phyloP scores from a whole-genome alignment of 352 stramenopile genomes.

The Saprolegnia diclina region DNA sequence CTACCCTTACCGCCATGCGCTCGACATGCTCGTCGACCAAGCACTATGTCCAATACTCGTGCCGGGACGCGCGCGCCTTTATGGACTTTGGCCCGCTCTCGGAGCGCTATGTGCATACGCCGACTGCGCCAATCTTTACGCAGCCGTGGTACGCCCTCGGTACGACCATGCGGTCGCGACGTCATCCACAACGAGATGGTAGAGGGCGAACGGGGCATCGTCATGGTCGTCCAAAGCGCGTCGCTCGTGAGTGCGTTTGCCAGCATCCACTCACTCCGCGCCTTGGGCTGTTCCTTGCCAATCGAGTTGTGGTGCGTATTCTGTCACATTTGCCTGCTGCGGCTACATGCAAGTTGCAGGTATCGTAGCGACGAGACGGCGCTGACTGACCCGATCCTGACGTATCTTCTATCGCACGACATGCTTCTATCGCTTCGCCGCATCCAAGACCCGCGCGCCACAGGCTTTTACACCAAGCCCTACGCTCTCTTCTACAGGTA shows the following conservation, averaged over 20 bases:
- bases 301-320: conserved; percentile 47
- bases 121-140: conserved; percentile 28
- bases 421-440: conserved; percentile 44
- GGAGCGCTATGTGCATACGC: conserved; percentile 34
- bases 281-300: conserved; percentile 40
- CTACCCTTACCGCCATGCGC: conserved; percentile 54
- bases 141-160: conserved; percentile 4
- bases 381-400: conserved; percentile 47
- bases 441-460: conserved; percentile 54
- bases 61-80: conserved; percentile 50
- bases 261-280: conserved; percentile 52
- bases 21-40: conserved; percentile 43
- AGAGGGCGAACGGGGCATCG: conserved; percentile 43
- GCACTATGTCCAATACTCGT: conserved; percentile 62
- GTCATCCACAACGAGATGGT: conserved; percentile 11
- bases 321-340: neutral
- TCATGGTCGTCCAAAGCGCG: conserved; percentile 67
- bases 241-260: conserved; percentile 62
- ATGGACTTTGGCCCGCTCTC: conserved; percentile 47
- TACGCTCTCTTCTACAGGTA: conserved; percentile 69
- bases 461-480: conserved; percentile 70
- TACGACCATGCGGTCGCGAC: neutral
- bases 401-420: conserved; percentile 49
- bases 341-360: neutral
- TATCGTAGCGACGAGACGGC: conserved; percentile 45